Base-by-base conservation (phyloP, 2,329 filamentous ascomycete genomes). In the Fusarium euwallaceae region DNA sequence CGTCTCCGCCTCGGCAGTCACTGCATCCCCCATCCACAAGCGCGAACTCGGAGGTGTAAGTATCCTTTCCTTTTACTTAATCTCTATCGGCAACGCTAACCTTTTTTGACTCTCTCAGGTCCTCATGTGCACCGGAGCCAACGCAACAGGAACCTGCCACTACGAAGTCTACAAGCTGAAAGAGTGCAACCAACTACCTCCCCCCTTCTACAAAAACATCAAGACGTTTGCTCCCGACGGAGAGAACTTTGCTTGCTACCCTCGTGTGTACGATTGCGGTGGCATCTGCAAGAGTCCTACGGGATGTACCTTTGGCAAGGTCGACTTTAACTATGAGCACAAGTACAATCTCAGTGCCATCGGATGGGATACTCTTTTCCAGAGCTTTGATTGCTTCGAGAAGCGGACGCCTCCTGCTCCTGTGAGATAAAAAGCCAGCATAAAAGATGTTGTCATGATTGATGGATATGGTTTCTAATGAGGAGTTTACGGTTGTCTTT, bases 221-320 rank as follows among this genome's bases (percentile, higher is more conserved):
- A 81, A 78, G 63, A 89, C 88, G 0, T 89, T 90, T 76, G 86
- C 86, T 2, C 86, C 86, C 9, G 87, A 89, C 69, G 86, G 83
- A 41, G 87, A 87, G 55, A 74, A 74, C 43, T 89, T 89, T 72
- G 80, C 77, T 71, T 90, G 88, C 81, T 87, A 81, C 77, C 87
- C 87, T 4, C 84, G 83, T 69, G 78, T 83, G 9, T 75, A 77
- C 63, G 65, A 78, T 27, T 89, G 88, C 77, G 80, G 80, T 37
- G 81, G 79, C 24, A 81, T 84, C 69, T 90, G 88, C 83, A 85
- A 62, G 6, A 88, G 87, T 56, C 87, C 87, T 3, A 86, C 84
- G 53, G 88, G 88, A 39, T 90, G 88, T 81, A 89, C 87, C 0
- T 83, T 87, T 68, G 88, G 87, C 39, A 76, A 82, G 9, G 82